These are phyloP conservation scores for Eragrostis tef DNA, from an alignment of 202 grass and related monocot genomes.

Conservation along the genomic window DNA sequence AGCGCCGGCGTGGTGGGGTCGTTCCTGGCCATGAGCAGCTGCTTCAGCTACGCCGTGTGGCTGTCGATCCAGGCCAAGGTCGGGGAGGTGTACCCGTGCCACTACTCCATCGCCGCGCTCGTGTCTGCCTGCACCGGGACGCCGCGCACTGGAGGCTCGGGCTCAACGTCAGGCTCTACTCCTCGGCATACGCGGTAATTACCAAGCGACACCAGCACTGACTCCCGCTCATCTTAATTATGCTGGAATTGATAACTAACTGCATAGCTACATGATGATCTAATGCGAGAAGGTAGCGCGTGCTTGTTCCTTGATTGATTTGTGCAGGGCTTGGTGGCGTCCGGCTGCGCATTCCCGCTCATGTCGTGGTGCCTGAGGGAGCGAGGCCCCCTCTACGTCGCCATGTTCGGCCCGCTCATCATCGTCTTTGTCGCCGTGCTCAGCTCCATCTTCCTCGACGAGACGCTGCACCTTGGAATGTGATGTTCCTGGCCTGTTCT, in stretches of 20 bases:
- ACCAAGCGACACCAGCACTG: not conserved
- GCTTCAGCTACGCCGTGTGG: slow-evolving; percentile 62
- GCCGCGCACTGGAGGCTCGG: slow-evolving; percentile 52
- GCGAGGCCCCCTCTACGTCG: slow-evolving; percentile 59
- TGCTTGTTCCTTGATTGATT: too few relatives aligned
- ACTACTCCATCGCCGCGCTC: slow-evolving; percentile 67
- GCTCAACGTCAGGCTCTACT: slow-evolving; percentile 54
- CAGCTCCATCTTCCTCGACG: slow-evolving; percentile 54
- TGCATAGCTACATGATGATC: too few relatives aligned
- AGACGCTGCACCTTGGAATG: slow-evolving; percentile 60
- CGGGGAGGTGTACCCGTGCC: slow-evolving; percentile 57
- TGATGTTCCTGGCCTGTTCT: not conserved
- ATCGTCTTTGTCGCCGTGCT: slow-evolving; percentile 57
- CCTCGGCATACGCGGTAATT: slow-evolving; percentile 48
- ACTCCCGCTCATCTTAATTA: too few relatives aligned
- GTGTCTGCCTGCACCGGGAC: slow-evolving; percentile 45
- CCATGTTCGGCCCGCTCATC: slow-evolving; percentile 61
- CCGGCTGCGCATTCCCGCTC: slow-evolving; percentile 51
- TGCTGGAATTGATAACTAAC: too few relatives aligned
- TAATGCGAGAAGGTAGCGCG: too few relatives aligned
- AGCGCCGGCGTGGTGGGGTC: slow-evolving; percentile 36
- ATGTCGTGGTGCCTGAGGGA: slow-evolving; percentile 64
- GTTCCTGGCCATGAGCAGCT: slow-evolving; percentile 57
- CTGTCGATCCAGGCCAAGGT: slow-evolving; percentile 59
- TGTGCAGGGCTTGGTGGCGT: slow-evolving; percentile 53